Evolutionary conservation across 108 stramenopile genomes (phyloP).

Genomic region (Conticribra weissflogii): DNA sequence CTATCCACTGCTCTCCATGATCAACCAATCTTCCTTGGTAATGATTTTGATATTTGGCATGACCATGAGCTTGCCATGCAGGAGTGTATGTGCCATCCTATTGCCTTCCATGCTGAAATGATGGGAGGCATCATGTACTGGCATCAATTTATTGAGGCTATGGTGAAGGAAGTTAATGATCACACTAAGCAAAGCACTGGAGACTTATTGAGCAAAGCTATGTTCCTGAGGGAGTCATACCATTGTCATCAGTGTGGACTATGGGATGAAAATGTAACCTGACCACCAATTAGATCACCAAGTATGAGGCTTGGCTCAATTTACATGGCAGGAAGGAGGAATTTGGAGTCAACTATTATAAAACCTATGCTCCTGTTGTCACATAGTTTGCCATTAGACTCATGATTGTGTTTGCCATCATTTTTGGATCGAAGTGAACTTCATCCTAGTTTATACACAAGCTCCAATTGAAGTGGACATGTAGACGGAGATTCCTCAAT

Average conservation of each 20-base stretch:
- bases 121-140: conserved; percentile 41
- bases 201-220: neutral
- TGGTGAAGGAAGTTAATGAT: conserved; percentile 32
- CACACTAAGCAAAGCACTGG: conserved; percentile 25
- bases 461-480: conserved; percentile 27
- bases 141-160: conserved; percentile 36
- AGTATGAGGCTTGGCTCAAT: conserved; percentile 33
- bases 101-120: conserved; percentile 26
- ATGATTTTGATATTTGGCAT: no score
- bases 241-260: conserved; percentile 33
- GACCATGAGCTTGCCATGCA: conserved; percentile 6
- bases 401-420: conserved; percentile 9
- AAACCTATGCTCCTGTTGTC: conserved; percentile 23
- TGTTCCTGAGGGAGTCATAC: conserved; percentile 17
- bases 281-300: conserved; percentile 21
- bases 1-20: neutral
- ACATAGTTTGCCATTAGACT: conserved; percentile 24
- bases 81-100: conserved; percentile 18
- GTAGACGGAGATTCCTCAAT: conserved; percentile 32
- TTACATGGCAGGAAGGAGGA: conserved; percentile 19
- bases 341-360: conserved; percentile 17
- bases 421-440: conserved; percentile 4
- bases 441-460: conserved; percentile 27
- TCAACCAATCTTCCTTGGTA: no score
- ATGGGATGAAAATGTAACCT: conserved; percentile 38